These are phyloP conservation scores for Linnemannia exigua DNA, from an alignment of 192 early-diverging fungal species.

Conservation along the genomic window DNA sequence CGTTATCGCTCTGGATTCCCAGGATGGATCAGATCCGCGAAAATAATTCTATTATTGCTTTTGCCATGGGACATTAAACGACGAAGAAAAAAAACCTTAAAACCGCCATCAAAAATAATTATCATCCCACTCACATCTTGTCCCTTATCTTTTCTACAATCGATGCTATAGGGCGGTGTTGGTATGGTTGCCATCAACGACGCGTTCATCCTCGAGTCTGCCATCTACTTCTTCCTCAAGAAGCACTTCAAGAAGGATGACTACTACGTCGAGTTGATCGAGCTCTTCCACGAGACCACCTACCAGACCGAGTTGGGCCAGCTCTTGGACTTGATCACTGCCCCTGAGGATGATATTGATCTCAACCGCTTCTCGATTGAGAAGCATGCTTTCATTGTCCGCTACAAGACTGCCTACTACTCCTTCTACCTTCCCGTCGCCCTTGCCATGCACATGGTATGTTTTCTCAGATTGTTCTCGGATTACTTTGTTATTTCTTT, in stretches of 20 bases:
- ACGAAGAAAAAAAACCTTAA: conserved; percentile 10
- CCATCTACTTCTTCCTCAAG: conserved; percentile 95
- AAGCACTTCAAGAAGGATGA: conserved; percentile 90
- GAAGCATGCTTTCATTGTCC: conserved; percentile 96
- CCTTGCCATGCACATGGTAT: conserved; percentile 89
- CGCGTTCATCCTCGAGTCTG: conserved; percentile 91
- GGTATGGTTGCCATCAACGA: conserved; percentile 97
- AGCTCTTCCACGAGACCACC: conserved; percentile 96
- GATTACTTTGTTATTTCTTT: not conserved
- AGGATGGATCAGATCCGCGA: not conserved
- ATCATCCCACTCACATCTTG: not conserved
- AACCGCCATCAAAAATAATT: not conserved
- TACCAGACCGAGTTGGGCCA: conserved; percentile 99
- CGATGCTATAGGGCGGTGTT: conserved; percentile 73
- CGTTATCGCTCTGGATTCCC: not conserved
- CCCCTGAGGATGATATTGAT: conserved; percentile 96
- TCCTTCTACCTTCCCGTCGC: conserved; percentile 99
- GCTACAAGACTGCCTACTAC: conserved; percentile 99
- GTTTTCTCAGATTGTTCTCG: not conserved
- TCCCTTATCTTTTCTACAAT: not conserved
- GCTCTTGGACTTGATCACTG: conserved; percentile 97
- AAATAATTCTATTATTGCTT: not conserved
- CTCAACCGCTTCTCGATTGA: conserved; percentile 90
- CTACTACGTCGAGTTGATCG: conserved; percentile 94
- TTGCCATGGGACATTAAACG: not conserved